phyloP scores from a whole-genome alignment of 2,329 filamentous ascomycete genomes.

The Cladosporium austrohemisphaericum region DNA sequence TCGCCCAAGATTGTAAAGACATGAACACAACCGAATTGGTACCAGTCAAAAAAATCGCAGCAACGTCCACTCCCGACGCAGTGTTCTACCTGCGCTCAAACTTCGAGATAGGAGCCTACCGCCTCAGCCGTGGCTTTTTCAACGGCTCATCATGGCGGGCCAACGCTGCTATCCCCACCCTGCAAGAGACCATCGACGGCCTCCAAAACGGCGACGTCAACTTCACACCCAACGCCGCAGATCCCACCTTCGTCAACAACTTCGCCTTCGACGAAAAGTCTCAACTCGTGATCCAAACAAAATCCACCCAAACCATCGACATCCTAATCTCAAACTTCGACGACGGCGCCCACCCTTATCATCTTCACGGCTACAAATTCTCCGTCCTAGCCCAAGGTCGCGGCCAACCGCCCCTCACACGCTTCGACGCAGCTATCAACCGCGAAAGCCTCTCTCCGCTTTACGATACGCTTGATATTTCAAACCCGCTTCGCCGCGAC shows the following conservation, averaged over 20 bases:
- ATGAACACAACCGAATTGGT: slow-evolving; percentile 46
- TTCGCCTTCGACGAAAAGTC: slow-evolving; percentile 27
- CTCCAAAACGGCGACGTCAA: slow-evolving; percentile 31
- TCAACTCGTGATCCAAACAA: slow-evolving; percentile 38
- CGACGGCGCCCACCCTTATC: slow-evolving; percentile 35
- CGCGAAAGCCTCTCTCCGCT: slow-evolving; percentile 28
- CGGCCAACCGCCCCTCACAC: slow-evolving; percentile 30
- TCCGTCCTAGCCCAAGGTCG: slow-evolving; percentile 35
- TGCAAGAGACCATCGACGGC: slow-evolving; percentile 51
- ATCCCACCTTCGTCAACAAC: slow-evolving; percentile 28
- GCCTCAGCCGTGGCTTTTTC: slow-evolving; percentile 56
- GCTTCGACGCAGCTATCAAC: slow-evolving; percentile 22
- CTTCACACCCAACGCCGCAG: slow-evolving; percentile 19
- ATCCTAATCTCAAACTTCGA: slow-evolving; percentile 36
- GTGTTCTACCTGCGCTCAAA: slow-evolving; percentile 55
- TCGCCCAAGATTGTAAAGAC: slow-evolving; percentile 51
- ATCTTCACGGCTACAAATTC: slow-evolving; percentile 37
- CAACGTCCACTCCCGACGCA: slow-evolving; percentile 48
- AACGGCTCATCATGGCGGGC: slow-evolving; percentile 55
- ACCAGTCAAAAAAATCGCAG: slow-evolving; percentile 43
- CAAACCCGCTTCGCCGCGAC: slow-evolving; percentile 49
- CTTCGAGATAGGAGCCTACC: slow-evolving; percentile 58
- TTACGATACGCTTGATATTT: slow-evolving; percentile 35
- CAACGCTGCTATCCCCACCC: slow-evolving; percentile 45
- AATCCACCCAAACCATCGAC: slow-evolving; percentile 35